phyloP scores from a whole-genome alignment of 805 yeast genomes.

The Starmerella bombi region DNA sequence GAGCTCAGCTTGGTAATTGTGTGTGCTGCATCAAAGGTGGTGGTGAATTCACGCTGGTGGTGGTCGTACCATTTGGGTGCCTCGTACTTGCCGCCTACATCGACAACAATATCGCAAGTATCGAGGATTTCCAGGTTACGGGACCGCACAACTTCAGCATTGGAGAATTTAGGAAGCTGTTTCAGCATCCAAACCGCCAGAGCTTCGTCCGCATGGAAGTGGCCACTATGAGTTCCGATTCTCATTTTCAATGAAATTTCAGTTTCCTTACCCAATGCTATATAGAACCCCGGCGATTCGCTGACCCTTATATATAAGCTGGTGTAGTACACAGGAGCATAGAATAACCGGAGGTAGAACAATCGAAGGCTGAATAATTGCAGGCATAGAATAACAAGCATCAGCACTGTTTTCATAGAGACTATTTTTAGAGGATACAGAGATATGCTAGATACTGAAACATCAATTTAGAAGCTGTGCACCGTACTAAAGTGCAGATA shows the following conservation, averaged over 20 bases:
- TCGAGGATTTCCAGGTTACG: conserved; percentile 77
- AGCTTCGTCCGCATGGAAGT: conserved; percentile 95
- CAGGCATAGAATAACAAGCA: no score
- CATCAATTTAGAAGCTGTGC: no score
- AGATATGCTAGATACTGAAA: no score
- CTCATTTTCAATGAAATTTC: background rate
- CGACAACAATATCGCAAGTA: conserved; percentile 79
- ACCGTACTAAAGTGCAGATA: no score
- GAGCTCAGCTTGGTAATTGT: conserved; percentile 73
- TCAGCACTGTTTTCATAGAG: no score
- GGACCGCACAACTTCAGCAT: conserved; percentile 65
- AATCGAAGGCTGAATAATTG: no score
- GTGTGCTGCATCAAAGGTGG: conserved; percentile 45
- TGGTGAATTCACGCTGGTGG: conserved; percentile 84
- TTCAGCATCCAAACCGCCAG: conserved; percentile 80
- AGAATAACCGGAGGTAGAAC: no score
- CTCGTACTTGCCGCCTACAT: conserved; percentile 87
- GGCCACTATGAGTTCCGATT: conserved; percentile 68
- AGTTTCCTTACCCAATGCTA: no score
- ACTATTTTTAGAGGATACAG: no score
- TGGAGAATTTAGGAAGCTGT: conserved; percentile 51
- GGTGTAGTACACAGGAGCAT: no score
- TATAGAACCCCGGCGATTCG: no score
- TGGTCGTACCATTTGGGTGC: conserved; percentile 81
- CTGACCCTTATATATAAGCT: no score